Evolutionary conservation across 768 basidiomycete species (phyloP).

Genomic region (Rhodocollybia butyracea): DNA sequence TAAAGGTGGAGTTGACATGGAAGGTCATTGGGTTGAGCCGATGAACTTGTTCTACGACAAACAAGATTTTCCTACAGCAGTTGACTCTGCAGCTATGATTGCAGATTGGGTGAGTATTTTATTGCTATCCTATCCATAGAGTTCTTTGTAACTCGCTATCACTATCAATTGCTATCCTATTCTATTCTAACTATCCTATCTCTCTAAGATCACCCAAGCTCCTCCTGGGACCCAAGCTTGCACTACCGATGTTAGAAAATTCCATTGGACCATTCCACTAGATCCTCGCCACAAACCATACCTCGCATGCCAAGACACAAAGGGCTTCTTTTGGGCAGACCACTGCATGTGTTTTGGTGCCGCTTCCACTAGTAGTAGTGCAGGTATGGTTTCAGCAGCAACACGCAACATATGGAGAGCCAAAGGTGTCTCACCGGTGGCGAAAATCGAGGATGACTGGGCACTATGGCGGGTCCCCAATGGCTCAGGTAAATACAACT

Average conservation of each 20-base stretch:
- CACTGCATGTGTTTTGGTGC: conserved; percentile 28
- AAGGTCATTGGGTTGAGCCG: conserved; percentile 2
- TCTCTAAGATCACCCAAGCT: conserved; percentile 22
- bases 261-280: conserved; percentile 31
- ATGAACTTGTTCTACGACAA: conserved; percentile 16
- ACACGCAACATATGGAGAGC: conserved; percentile 24
- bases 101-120: conserved; percentile 13
- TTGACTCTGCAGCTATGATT: conserved; percentile 10
- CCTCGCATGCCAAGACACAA: conserved; percentile 24
- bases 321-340: conserved; percentile 25
- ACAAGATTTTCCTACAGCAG: conserved; percentile 16
- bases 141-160: no score
- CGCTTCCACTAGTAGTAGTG: conserved; percentile 25
- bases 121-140: no score
- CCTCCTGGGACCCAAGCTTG: conserved; percentile 28
- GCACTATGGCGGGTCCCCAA: conserved; percentile 18
- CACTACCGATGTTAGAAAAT: conserved; percentile 29
- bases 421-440: conserved; percentile 14
- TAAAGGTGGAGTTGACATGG: conserved; percentile 1
- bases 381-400: conserved; percentile 27
- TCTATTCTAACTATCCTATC: background rate
- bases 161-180: no score
- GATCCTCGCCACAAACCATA: conserved; percentile 28
- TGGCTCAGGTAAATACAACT: conserved; percentile 13
- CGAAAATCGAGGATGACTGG: conserved; percentile 25